These are phyloP conservation scores for Plenodomus biglobosus DNA, from an alignment of 2,329 filamentous ascomycete genomes.

Conservation along the genomic window DNA sequence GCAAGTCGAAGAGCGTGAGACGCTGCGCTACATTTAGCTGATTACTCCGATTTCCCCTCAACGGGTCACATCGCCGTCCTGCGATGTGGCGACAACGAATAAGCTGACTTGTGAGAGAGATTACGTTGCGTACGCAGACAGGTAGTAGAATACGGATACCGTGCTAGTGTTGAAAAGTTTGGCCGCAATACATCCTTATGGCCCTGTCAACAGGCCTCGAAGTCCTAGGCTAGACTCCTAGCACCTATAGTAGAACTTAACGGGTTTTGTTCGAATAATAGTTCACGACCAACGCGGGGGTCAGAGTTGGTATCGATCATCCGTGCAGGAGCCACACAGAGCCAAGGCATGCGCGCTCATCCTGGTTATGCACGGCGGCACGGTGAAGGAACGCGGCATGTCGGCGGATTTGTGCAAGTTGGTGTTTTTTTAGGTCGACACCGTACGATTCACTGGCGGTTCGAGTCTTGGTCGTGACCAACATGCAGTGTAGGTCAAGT, in stretches of 20 bases:
- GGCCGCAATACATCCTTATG: background rate
- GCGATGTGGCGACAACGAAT: background rate
- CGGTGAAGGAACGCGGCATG: background rate
- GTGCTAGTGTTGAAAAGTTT: background rate
- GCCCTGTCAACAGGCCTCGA: background rate
- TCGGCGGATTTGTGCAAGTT: background rate
- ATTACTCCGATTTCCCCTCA: slow-evolving; percentile 1
- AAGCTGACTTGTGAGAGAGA: background rate
- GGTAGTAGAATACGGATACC: no score
- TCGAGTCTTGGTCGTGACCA: background rate
- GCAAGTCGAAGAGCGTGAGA: slow-evolving; percentile 5
- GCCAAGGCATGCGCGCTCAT: background rate
- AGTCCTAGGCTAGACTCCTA: background rate
- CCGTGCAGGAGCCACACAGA: background rate
- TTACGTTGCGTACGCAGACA: background rate
- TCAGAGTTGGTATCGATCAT: background rate
- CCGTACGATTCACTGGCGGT: background rate
- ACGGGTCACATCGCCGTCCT: background rate
- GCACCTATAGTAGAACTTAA: background rate
- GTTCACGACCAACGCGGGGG: no score
- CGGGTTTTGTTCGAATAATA: background rate
- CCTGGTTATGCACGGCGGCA: background rate
- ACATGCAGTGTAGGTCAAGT: background rate
- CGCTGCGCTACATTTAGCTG: slow-evolving; percentile 5
- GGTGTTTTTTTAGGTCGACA: background rate